Evolutionary conservation across 495 filamentous ascomycete genomes (phyloP).

Genomic region (Neurospora terricola): DNA sequence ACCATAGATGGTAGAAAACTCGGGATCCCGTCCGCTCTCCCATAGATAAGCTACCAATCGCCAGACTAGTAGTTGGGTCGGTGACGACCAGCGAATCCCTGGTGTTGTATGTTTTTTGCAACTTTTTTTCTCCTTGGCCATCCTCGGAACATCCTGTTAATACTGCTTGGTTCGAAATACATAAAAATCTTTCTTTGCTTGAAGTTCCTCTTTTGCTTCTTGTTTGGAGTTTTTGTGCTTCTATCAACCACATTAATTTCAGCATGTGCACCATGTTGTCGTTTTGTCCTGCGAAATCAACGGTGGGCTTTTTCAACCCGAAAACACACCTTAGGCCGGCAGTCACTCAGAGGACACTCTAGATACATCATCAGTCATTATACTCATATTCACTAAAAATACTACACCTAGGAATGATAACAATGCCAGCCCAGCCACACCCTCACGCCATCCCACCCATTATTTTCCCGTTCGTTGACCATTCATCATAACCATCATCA

Average conservation of each 20-base stretch:
- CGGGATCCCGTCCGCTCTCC: not conserved
- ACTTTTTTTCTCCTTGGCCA: no score
- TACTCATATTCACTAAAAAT: not conserved
- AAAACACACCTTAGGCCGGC: no score
- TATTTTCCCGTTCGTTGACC: no score
- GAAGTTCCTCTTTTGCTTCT: no score
- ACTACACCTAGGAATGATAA: not conserved
- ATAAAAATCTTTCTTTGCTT: no score
- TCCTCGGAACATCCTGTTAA: no score
- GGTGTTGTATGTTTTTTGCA: constrained; percentile 33
- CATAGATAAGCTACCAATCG: not conserved
- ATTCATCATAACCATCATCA: not conserved
- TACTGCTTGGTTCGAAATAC: no score
- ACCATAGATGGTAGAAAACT: not conserved
- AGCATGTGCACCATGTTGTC: no score
- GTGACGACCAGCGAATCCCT: constrained; percentile 30
- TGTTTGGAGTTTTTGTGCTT: no score
- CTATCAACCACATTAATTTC: no score
- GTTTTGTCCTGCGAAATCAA: not conserved
- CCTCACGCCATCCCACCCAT: not conserved
- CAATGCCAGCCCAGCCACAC: not conserved
- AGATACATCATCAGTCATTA: not conserved
- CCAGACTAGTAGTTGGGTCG: constrained; percentile 38
- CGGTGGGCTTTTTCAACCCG: no score
- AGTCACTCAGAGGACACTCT: no score